Evolutionary conservation across 1,139 yeast species (phyloP).

Genomic region (Yamadazyma kanchanaburiensis): DNA sequence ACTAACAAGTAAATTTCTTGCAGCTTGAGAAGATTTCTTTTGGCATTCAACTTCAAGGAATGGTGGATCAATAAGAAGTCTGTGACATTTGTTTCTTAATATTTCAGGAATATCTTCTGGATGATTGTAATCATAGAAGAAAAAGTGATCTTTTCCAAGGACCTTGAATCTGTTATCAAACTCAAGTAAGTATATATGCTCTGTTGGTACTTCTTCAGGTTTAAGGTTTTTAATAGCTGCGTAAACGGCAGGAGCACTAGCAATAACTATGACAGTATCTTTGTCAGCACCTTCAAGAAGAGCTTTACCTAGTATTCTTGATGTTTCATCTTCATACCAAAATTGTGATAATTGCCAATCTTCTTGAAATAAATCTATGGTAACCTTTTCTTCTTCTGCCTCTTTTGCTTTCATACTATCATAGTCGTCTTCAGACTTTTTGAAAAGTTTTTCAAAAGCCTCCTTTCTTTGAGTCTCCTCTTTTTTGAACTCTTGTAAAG

Average conservation of each 20-base stretch:
- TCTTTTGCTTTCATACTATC: slow-evolving; percentile 18
- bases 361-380: slow-evolving; percentile 72
- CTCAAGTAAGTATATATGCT: slow-evolving; percentile 71
- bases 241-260: slow-evolving; percentile 89
- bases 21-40: slow-evolving; percentile 67
- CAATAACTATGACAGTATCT: slow-evolving; percentile 67
- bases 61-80: slow-evolving; percentile 87
- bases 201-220: slow-evolving; percentile 53
- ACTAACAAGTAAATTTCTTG: slow-evolving; percentile 51
- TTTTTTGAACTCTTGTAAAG: slow-evolving; percentile 63
- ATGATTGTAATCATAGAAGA: slow-evolving; percentile 68
- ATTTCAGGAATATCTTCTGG: slow-evolving; percentile 63
- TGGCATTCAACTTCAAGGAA: slow-evolving; percentile 82
- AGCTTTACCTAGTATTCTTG: slow-evolving; percentile 63
- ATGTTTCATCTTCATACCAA: slow-evolving; percentile 79
- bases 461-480: slow-evolving; percentile 64
- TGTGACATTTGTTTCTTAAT: slow-evolving; percentile 60
- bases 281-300: slow-evolving; percentile 72
- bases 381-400: slow-evolving; percentile 16
- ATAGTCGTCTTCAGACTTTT: slow-evolving; percentile 56
- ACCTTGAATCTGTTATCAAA: slow-evolving; percentile 72
- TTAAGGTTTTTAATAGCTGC: slow-evolving; percentile 69
- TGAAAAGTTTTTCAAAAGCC: slow-evolving; percentile 55
- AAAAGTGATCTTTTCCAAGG: slow-evolving; percentile 66
- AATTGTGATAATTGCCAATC: slow-evolving; percentile 95